Conservation (phyloP, 108 stramenopile genomes). For the Heterococcus sp. region DNA sequence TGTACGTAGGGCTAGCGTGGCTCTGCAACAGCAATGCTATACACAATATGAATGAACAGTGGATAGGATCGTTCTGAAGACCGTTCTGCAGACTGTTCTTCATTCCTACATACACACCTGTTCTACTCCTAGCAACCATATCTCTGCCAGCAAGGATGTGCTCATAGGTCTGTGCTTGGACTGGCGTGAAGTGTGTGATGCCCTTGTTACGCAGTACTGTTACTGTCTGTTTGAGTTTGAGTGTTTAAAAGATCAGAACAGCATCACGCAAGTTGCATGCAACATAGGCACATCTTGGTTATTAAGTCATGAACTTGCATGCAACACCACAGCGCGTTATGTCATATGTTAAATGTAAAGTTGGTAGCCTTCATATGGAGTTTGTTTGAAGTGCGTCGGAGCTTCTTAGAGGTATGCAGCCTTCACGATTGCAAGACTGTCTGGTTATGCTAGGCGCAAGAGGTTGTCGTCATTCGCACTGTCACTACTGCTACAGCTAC, state of each 20-base stretch:
- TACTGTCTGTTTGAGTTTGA: too few species aligned
- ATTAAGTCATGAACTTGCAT: too few species aligned
- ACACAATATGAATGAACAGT: too few species aligned
- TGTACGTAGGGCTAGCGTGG: too few species aligned
- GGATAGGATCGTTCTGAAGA: constrained; percentile 36
- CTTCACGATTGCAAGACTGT: background rate
- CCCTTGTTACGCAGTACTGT: background rate
- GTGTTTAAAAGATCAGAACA: too few species aligned
- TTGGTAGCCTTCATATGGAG: background rate
- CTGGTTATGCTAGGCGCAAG: background rate
- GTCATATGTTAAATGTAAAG: background rate
- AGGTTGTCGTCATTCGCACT: background rate
- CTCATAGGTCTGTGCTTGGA: constrained; percentile 38
- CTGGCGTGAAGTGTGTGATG: background rate
- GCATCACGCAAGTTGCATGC: too few species aligned
- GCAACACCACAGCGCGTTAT: too few species aligned
- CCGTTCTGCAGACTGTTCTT: too few species aligned
- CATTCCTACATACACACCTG: background rate
- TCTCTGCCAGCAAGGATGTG: constrained; percentile 37
- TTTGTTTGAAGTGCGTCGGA: background rate
- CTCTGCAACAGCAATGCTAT: too few species aligned
- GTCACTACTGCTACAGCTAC: too few species aligned
- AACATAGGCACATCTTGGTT: too few species aligned
- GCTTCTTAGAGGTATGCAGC: constrained; percentile 1
- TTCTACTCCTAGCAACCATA: constrained; percentile 26